A percentile compares a stretch with the other conserved stretches of the same genome.
phyloP scores from a whole-genome alignment of 2,329 filamentous ascomycete genomes.

The Cordyceps cateniannulata region DNA sequence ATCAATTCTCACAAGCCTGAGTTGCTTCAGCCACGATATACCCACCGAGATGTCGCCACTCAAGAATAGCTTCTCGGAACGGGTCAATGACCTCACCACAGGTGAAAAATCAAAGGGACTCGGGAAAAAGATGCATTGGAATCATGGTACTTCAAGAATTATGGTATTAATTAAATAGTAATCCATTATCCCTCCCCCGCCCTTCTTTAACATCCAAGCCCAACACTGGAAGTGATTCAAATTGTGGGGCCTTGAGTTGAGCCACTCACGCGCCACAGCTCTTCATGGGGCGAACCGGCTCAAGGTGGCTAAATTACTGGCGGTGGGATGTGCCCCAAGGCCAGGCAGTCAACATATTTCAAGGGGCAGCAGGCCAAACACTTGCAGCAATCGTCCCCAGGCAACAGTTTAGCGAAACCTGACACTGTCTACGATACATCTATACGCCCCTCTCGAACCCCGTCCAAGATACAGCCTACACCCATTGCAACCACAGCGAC shows the following conservation, averaged over 20 bases:
- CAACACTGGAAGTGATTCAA: not conserved
- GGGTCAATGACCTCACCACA: conserved; percentile 1
- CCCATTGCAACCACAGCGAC: not conserved
- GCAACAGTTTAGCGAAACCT: conserved; percentile 5
- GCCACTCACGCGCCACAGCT: conserved; percentile 9
- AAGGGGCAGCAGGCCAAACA: conserved; percentile 5
- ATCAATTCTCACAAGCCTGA: not conserved
- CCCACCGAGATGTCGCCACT: conserved; percentile 10
- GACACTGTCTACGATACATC: not conserved
- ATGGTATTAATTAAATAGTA: not conserved
- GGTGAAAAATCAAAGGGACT: not conserved
- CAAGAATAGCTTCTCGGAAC: not conserved
- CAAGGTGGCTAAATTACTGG: conserved; percentile 2
- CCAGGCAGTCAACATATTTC: conserved; percentile 11
- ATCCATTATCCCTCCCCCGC: not conserved
- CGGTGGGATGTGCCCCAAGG: conserved; percentile 8
- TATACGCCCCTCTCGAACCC: not conserved
- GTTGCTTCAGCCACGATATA: conserved; percentile 5
- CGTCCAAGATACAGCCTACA: not conserved
- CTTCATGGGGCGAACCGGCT: not conserved
- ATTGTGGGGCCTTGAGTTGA: not conserved
- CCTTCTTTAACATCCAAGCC: not conserved
- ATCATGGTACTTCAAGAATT: not conserved
- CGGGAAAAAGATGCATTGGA: not conserved
- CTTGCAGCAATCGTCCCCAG: conserved; percentile 5